Conservation (phyloP, 2,329 filamentous ascomycete genomes). For the Paecilomyces variotii region DNA sequence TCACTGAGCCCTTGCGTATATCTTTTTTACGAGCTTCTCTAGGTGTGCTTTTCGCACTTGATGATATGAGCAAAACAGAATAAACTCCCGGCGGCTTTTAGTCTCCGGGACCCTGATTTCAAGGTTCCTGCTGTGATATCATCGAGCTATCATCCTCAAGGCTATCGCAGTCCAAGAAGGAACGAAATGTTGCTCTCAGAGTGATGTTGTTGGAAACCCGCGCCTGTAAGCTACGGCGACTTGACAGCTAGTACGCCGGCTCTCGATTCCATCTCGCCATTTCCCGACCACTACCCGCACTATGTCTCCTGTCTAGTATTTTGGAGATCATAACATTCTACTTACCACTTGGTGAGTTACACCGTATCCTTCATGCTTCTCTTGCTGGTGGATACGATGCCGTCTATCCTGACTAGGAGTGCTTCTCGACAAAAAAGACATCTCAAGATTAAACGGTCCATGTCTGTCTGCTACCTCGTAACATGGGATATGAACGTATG, state of each 20-base stretch:
- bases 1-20: too few species aligned
- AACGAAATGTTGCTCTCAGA: neutral
- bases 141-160: neutral
- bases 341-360: too few species aligned
- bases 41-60: neutral
- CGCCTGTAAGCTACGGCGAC: neutral
- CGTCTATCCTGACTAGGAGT: too few species aligned
- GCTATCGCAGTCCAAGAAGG: neutral
- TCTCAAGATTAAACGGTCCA: neutral
- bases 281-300: neutral
- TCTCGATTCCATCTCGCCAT: neutral
- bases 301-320: neutral
- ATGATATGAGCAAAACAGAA: neutral
- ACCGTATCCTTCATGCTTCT: neutral
- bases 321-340: too few species aligned
- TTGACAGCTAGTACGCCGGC: neutral
- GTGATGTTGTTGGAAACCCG: neutral
- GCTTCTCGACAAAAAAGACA: too few species aligned
- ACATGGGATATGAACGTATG: neutral
- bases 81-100: neutral
- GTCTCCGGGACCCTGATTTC: neutral
- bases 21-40: neutral
- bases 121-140: neutral
- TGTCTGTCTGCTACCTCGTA: neutral
- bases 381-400: too few species aligned